phyloP scores from a whole-genome alignment of 805 yeast species.

The Spencermartinsiella europaea region DNA sequence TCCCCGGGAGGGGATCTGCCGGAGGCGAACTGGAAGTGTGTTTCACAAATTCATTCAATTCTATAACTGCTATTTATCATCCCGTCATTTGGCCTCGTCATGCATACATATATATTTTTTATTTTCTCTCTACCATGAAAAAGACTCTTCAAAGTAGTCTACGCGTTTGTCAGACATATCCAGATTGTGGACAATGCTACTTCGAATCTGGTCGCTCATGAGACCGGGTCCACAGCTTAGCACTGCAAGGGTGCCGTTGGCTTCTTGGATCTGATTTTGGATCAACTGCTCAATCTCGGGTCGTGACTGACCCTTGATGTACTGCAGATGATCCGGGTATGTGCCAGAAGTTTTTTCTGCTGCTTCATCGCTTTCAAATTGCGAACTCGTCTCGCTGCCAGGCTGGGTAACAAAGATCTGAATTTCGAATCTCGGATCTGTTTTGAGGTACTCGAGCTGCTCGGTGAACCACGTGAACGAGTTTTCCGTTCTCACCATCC shows the following conservation, averaged over 20 bases:
- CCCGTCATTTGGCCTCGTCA: background rate
- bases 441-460: constrained; percentile 23
- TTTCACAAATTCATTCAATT: background rate
- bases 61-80: background rate
- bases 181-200: constrained; percentile 40
- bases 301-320: background rate
- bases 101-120: background rate
- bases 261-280: constrained; percentile 31
- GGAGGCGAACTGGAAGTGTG: background rate
- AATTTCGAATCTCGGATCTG: constrained; percentile 5
- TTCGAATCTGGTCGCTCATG: constrained; percentile 54
- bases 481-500: constrained; percentile 27
- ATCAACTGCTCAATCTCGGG: background rate
- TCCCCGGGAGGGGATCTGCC: background rate
- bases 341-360: no score
- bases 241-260: constrained; percentile 2
- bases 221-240: constrained; percentile 54
- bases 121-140: constrained; percentile 48
- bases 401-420: background rate
- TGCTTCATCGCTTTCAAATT: background rate
- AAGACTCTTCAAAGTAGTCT: constrained; percentile 66
- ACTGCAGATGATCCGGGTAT: background rate
- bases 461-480: constrained; percentile 28
- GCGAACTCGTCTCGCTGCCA: background rate
- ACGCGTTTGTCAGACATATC: constrained; percentile 42